Percentiles rank a stretch among this genome's conserved stretches.
These are phyloP conservation scores for Funneliformis geosporum DNA, from an alignment of 192 early-diverging fungal species.

Conservation along the genomic window DNA sequence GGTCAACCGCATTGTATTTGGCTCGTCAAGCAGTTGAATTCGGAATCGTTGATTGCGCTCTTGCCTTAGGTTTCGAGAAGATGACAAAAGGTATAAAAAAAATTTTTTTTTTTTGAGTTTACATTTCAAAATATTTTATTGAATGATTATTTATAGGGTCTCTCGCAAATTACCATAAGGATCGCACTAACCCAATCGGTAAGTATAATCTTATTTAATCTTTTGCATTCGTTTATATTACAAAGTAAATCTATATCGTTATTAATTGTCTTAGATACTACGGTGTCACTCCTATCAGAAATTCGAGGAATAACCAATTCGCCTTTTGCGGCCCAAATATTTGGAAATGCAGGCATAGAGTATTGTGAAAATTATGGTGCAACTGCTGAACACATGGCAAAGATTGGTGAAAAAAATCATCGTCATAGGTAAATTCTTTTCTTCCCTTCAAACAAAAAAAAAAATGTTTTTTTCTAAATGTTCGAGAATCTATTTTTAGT, in stretches of 20 bases:
- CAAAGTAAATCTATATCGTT: background rate
- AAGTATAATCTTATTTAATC: background rate
- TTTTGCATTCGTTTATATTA: no score
- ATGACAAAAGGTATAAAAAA: slow-evolving; percentile 50
- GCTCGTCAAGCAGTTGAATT: slow-evolving; percentile 62
- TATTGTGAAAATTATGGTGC: slow-evolving; percentile 69
- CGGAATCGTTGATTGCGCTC: slow-evolving; percentile 64
- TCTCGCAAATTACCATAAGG: slow-evolving; percentile 50
- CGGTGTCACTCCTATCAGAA: slow-evolving; percentile 54
- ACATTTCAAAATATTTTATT: no score
- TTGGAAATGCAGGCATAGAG: slow-evolving; percentile 71
- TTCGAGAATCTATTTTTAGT: slow-evolving; percentile 17
- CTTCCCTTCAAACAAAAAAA: background rate
- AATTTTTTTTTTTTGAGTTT: background rate
- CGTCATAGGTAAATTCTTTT: slow-evolving; percentile 48
- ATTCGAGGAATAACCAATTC: slow-evolving; percentile 56
- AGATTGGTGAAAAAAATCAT: slow-evolving; percentile 78
- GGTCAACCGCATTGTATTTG: slow-evolving; percentile 67
- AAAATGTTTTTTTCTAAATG: background rate
- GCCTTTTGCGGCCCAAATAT: slow-evolving; percentile 69
- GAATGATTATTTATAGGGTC: slow-evolving; percentile 38
- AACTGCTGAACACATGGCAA: slow-evolving; percentile 56
- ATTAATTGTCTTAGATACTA: slow-evolving; percentile 50
- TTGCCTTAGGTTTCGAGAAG: slow-evolving; percentile 78
- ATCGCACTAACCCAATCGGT: slow-evolving; percentile 66